Evolutionary conservation across 768 basidiomycete species (phyloP), one percentile per base, ranked within the genome.

Genomic region (Rickenella mellea): DNA sequence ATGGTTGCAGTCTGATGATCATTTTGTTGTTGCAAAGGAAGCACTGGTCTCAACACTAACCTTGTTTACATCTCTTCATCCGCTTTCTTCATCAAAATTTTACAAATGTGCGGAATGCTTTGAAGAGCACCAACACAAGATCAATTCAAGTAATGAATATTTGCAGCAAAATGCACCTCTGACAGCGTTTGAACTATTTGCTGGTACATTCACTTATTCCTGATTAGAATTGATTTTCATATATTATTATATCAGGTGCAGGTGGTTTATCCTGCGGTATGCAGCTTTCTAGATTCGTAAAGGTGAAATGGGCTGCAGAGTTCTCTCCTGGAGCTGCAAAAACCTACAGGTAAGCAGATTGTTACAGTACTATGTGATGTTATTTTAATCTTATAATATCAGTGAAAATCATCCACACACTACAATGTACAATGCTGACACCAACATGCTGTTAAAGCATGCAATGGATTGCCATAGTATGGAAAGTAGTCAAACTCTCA

Each of bases 191-290:
- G 84, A 87, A 52, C 60, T 87, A 5, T 87, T 85, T 50, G 69
- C 73, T 55, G 84, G 82, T 82, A 52, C 41, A 61, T 48, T 24
- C 41, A 20, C 12, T 22, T 39, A 11, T 37, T 17, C 14, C 27
- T 44, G 4, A 3, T 26, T 19, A 30, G 5, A 11, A 17, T 14
- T n/a, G 11, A 33, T 1, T 14, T 15, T 40, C 28, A 41, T 41
- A 27, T 24, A n/a, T 9, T 33, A 10, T 15, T n/a, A 4, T n/a
- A 24, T 12, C 44, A 85, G 83, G 83, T 55, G 84, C 82, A 27
- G 84, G 84, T 39, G 84, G 84, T 2, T 67, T 88, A 5, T 79
- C 81, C 3, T 71, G 76, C 27, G 84, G 85, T 1, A 61, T 87
- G 44, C 68, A 76, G 37, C 52, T 77, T 48, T 77, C 80, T 5